phyloP scores from a whole-genome alignment of 371 early-diverging fungal genomes.

The Catenaria anguillulae region DNA sequence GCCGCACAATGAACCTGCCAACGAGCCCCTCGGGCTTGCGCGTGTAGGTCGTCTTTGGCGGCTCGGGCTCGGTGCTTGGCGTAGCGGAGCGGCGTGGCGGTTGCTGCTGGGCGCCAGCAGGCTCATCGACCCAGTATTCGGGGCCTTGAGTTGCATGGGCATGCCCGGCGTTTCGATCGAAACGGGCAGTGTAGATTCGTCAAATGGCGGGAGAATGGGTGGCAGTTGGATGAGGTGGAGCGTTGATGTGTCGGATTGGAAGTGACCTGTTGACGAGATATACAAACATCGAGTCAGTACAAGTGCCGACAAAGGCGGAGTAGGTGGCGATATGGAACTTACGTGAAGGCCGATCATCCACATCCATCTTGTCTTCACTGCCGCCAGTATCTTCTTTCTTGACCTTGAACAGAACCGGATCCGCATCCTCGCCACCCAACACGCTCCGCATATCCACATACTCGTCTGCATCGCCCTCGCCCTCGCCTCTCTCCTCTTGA shows the following conservation, averaged over 20 bases:
- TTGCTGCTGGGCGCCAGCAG: too few species aligned
- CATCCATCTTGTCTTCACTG: not conserved
- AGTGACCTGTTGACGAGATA: not conserved
- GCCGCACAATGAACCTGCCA: not conserved
- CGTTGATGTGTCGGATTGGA: not conserved
- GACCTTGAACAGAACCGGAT: not conserved
- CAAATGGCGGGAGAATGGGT: not conserved
- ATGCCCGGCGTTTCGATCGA: not conserved
- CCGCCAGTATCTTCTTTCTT: not conserved
- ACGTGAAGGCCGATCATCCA: not conserved
- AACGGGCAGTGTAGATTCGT: not conserved
- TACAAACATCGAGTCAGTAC: not conserved
- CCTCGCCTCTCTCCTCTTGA: not conserved
- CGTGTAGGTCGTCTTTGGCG: too few species aligned
- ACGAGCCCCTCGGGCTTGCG: not conserved
- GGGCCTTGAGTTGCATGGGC: not conserved
- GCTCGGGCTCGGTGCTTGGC: not conserved
- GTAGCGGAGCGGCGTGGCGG: too few species aligned
- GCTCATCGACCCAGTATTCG: too few species aligned
- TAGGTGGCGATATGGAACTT: not conserved
- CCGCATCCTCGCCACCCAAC: not conserved
- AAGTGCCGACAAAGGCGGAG: not conserved
- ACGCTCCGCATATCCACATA: not conserved
- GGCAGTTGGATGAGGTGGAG: conserved; percentile 1
- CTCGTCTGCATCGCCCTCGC: too few species aligned